Percentiles rank a stretch among this genome's conserved stretches.
Conservation (phyloP, 345 rosid species). For the Syzygium jambos region DNA sequence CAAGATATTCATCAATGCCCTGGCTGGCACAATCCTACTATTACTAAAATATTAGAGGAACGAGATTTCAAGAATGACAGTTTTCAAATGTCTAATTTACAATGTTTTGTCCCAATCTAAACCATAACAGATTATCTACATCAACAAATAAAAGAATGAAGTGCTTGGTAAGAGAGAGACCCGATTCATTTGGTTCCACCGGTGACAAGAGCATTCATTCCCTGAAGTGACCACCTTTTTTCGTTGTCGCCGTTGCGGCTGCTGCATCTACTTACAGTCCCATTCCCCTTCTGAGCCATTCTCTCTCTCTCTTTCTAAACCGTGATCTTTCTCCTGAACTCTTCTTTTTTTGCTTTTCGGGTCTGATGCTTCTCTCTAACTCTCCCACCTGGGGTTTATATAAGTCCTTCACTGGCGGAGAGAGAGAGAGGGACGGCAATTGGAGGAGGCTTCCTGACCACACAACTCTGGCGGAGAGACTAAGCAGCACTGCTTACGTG, state of each 20-base stretch:
- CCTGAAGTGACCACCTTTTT: constrained; percentile 8
- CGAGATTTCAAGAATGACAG: neutral
- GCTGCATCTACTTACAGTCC: neutral
- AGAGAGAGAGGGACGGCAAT: neutral
- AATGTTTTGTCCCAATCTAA: neutral
- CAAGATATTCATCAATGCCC: neutral
- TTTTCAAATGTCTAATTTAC: neutral
- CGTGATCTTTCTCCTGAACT: neutral
- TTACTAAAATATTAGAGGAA: neutral
- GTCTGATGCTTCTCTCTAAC: neutral
- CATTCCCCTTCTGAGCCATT: neutral
- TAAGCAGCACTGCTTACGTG: too few species aligned
- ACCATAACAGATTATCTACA: neutral
- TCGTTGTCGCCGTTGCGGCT: neutral
- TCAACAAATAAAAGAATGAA: neutral
- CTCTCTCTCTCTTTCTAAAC: neutral
- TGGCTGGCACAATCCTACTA: neutral
- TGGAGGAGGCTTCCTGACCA: neutral
- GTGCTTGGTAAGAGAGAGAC: neutral
- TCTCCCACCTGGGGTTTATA: neutral
- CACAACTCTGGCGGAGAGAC: neutral
- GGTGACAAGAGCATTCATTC: constrained; percentile 36
- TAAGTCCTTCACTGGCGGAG: neutral
- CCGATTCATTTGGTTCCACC: constrained; percentile 35
- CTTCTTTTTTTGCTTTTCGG: neutral